Conservation (phyloP, 2,329 filamentous ascomycete species). For the Botryosphaeria dothidea region DNA sequence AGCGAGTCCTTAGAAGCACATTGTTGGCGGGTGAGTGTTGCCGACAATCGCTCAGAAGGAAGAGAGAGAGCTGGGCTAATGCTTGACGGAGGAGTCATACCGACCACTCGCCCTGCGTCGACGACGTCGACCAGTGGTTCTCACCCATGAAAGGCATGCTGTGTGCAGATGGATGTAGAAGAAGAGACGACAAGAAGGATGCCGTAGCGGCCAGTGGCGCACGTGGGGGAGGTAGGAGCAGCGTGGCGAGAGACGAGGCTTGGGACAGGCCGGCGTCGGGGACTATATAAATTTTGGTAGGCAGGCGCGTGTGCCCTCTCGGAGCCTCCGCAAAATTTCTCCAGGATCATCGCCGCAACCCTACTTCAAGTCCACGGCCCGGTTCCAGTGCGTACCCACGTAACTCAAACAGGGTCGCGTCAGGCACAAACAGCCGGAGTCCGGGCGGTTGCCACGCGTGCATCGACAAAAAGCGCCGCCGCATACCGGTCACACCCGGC, state of each 20-base stretch:
- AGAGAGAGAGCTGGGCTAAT: not conserved
- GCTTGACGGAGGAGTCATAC: slow-evolving; percentile 10
- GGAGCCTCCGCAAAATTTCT: slow-evolving; percentile 15
- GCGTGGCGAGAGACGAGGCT: not conserved
- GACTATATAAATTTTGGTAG: slow-evolving; percentile 10
- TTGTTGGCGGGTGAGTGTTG: slow-evolving; percentile 17
- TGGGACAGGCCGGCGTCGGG: not conserved
- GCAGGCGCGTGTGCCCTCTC: not conserved
- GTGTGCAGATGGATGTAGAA: not conserved
- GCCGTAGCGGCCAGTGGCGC: not conserved
- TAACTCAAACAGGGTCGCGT: not conserved
- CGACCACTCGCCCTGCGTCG: not conserved
- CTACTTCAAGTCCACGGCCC: not conserved
- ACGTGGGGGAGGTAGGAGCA: slow-evolving; percentile 1
- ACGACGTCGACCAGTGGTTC: not conserved
- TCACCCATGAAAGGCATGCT: slow-evolving; percentile 13
- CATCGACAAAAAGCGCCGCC: not conserved
- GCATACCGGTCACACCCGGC: too few relatives aligned
- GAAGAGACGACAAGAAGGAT: not conserved
- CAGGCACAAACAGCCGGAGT: not conserved
- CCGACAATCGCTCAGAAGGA: slow-evolving; percentile 6
- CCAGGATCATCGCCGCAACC: slow-evolving; percentile 15
- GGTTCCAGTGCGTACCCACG: not conserved
- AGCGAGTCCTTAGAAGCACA: slow-evolving; percentile 11
- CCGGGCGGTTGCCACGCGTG: not conserved